These are phyloP conservation scores for Galerina sulciceps DNA, from an alignment of 768 basidiomycete genomes.

Conservation along the genomic window DNA sequence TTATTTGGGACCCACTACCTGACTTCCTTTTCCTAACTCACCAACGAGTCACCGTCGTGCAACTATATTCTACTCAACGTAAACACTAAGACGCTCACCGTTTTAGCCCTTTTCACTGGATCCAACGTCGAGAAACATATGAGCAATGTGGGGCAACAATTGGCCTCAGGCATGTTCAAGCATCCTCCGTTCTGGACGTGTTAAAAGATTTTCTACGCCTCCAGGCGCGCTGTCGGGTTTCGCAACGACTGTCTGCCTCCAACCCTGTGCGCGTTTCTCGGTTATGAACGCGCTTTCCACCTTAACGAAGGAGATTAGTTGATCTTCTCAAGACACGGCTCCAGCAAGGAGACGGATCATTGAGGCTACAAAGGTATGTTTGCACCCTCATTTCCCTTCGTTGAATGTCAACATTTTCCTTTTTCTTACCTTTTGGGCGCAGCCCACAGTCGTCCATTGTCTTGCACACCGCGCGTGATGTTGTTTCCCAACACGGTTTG, in stretches of 20 bases:
- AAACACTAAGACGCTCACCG: not conserved
- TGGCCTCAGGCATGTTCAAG: conserved; percentile 56
- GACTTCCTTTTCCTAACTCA: too few species aligned
- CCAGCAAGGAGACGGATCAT: conserved; percentile 73
- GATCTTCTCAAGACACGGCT: conserved; percentile 92
- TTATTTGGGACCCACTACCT: not conserved
- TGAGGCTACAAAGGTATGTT: conserved; percentile 39
- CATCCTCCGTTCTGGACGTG: not conserved
- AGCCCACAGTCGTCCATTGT: conserved; percentile 44
- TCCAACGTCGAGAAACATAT: conserved; percentile 33
- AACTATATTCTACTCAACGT: not conserved
- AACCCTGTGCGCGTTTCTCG: conserved; percentile 62
- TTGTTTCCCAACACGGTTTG: conserved; percentile 67
- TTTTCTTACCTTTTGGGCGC: not conserved
- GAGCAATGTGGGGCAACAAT: conserved; percentile 72
- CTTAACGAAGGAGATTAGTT: conserved; percentile 45
- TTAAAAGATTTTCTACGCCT: conserved; percentile 6
- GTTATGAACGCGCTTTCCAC: not conserved
- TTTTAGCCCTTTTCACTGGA: not conserved
- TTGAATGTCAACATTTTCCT: not conserved
- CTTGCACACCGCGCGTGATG: conserved; percentile 53
- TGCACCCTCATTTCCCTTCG: not conserved
- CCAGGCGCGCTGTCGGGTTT: conserved; percentile 81
- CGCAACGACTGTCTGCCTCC: conserved; percentile 72
- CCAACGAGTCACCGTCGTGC: too few species aligned